phyloP scores from a whole-genome alignment of 2,329 filamentous ascomycete species.

The Triangularia setosa region DNA sequence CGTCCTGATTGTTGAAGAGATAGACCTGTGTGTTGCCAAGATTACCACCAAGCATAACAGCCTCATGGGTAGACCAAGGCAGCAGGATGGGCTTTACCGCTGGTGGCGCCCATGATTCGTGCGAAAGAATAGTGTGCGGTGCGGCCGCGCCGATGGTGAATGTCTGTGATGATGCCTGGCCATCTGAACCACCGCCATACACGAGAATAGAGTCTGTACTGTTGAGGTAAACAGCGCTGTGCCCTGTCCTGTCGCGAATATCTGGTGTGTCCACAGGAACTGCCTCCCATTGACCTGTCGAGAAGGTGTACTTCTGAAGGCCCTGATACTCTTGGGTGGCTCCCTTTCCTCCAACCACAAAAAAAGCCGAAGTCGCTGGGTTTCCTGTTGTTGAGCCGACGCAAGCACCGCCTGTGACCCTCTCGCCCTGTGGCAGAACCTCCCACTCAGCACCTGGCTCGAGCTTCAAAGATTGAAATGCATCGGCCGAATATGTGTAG shows the following conservation, averaged over 20 bases:
- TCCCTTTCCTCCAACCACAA: constrained; percentile 72
- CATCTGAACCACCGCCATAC: constrained; percentile 62
- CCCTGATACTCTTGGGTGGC: constrained; percentile 60
- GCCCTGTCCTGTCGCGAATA: constrained; percentile 65
- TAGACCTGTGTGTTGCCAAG: constrained; percentile 64
- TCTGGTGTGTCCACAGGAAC: constrained; percentile 46
- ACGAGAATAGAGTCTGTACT: constrained; percentile 69
- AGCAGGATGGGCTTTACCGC: constrained; percentile 68
- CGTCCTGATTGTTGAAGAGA: constrained; percentile 60
- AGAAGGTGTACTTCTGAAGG: constrained; percentile 63
- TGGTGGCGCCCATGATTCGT: constrained; percentile 56
- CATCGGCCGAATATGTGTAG: constrained; percentile 73
- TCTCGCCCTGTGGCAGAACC: constrained; percentile 58
- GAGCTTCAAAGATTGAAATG: constrained; percentile 71
- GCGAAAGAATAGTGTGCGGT: constrained; percentile 61
- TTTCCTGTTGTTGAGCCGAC: constrained; percentile 64
- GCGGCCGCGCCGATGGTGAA: constrained; percentile 66
- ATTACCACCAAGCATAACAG: constrained; percentile 71
- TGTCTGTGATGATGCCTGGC: constrained; percentile 67
- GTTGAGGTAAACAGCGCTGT: constrained; percentile 72
- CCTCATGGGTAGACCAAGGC: constrained; percentile 67
- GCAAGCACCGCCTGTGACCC: constrained; percentile 73
- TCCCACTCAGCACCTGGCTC: constrained; percentile 69
- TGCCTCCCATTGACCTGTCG: constrained; percentile 50
- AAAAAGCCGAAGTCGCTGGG: constrained; percentile 60